Base-by-base conservation (phyloP, 352 stramenopile species). In the Phytophthora capsici region DNA sequence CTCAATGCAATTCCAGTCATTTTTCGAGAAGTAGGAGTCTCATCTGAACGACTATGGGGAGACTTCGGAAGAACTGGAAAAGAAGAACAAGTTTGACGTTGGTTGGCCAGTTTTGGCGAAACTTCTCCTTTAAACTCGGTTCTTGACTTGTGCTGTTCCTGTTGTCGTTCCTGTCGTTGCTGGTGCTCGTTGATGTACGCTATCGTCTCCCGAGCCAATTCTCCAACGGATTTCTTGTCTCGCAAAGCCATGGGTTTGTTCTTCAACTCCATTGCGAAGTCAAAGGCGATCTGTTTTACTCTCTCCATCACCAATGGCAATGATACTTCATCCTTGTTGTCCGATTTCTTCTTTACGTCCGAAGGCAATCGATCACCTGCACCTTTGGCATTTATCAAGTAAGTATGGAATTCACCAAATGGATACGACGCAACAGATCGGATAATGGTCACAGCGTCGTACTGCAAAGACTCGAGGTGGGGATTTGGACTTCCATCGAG, bases 131-230 rank as follows among this genome's bases (percentile, higher is more conserved):
- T 69, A 10, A 16, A 45, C 43, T 25, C 41, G 45, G 20, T 14
- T 48, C 16, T 71, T 46, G 43, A 50, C 20, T 64, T 50, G 6
- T 25, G 51, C 41, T 71, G 41, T 47, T 67, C 48, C 17, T 50
- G 43, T 23, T 60, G 61, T 49, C 44, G 48, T 32, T 76, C 53
- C 37, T 57, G 52, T 40, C 23, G 47, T 52, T 78, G 59, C 7
- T 75, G 44, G 6, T 63, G 65, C 30, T 89, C 79, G 17, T 82
- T 80, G 1, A 90, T 71, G 16, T 84, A 75, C 12, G 69, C 61
- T 34, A 91, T 64, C n/a, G 75, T 87, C 30, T 89, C 81, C 5
- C 83, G 59, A 30, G 83, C 83, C 3, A 91, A 61, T 48, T 91
- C 80, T 2, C 83, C 83, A 16, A 90, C 76, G 1, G 75, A 86